Base-by-base conservation (phyloP, 257 asterid genomes). In the Avicennia marina region DNA sequence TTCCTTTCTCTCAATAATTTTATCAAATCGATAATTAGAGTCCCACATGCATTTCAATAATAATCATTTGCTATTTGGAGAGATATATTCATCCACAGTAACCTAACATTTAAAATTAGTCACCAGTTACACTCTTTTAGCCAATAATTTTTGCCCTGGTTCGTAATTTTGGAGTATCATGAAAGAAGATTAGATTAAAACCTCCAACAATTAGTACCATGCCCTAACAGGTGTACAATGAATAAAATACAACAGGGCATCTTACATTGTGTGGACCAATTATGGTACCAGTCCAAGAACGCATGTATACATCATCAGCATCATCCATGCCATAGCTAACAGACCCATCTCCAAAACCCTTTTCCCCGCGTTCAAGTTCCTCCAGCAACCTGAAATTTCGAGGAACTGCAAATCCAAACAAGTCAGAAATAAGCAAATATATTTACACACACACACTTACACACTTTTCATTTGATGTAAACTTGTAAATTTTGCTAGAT, bases 251-350 rank as follows among this genome's bases (percentile, higher is more conserved):
- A 21, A 16, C n/a, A 44, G 27, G 17, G 53, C 31, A 8, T 53
- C 82, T 61, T 56, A 87, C 94, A 15, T 81, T 87, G 62, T 87
- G 96, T 42, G 94, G 94, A 60, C 96, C 94, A 62, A 87, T 70
- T 11, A 86, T 79, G 62, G 95, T 89, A 69, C 81, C 86, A 40
- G 86, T 75, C 85, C 85, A 79, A 2, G 85, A 72, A 17, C 85
- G 79, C 85, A 79, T 75, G 75, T 77, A 87, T 32, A 87, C 81
- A 33, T 87, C 96, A 58, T 87, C 96, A 32, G 90, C 96, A 62
- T 87, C 96, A 42, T 87, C 96, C 96, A 87, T 87, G 17, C 96
- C 84, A 62, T 80, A 80, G 55, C 87, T 80, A 11, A 80, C 87
- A 8, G 87, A 70, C 20, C 81, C 83, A 68, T 80, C 83, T 13